Evolutionary conservation across 2,329 filamentous ascomycete genomes (phyloP), one percentile per base, ranked within the genome.

Genomic region (Fusarium sp.): DNA sequence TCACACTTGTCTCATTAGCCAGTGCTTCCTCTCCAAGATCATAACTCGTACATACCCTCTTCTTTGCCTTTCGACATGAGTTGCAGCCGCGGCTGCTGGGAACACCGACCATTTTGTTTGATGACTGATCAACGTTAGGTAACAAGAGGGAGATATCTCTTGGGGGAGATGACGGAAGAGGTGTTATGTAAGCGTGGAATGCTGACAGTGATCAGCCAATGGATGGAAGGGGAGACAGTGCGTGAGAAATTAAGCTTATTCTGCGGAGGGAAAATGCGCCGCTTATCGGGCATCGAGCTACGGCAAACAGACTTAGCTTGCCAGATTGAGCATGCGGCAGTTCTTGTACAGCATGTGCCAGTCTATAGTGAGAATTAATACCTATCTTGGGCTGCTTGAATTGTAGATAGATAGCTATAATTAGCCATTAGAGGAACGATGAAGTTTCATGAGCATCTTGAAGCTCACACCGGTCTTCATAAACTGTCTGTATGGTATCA

Each of bases 51-150:
- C 20, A 7, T 53, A 38, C 69, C 48, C 59, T 64, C 36, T 72
- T 72, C 63, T 72, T 72, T 24, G 63, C 63, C 5, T 44, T 72
- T 47, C 69, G 63, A 36, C 69, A 72, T 2, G 35, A 28, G 15
- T 59, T 55, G 17, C 69, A 72, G 1, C 63, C 69, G n/a, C 53
- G 51, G 15, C 69, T 72, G 15, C 41, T 69, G 0, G 69, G 69
- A 18, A 72, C 69, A 12, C 69, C 63, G 3, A 63, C 69, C 69
- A 72, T 60, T 9, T 32, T 22, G 20, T 39, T 47, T 44, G 36
- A 41, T 61, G 32, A 36, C 28, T 60, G 13, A n/a, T 26, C 48
- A 32, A 26, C 13, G 22, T 38, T 15, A 41, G 55, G 20, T 58
- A 24, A 55, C 12, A 39, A 8, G 18, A 18, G 39, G 32, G 32